A percentile compares a stretch with the other conserved stretches of the same genome.
Conservation (phyloP, 257 asterid species). For the Solanum lignicaule region DNA sequence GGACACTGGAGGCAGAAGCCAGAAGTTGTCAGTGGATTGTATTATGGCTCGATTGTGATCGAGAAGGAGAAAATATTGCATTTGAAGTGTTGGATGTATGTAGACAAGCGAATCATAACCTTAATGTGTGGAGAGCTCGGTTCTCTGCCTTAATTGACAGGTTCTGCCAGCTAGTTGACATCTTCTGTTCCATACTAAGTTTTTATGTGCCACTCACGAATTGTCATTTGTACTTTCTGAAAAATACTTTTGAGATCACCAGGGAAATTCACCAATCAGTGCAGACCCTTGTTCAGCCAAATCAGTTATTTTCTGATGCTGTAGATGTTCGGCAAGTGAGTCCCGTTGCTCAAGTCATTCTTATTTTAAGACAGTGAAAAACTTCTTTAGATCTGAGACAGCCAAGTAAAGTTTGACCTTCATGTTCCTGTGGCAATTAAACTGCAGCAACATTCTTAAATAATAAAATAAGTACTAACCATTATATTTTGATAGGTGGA, state of each 20-base stretch:
- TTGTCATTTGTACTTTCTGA: conserved; percentile 5
- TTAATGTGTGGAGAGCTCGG: conserved; percentile 87
- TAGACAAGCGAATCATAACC: conserved; percentile 61
- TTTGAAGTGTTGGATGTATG: conserved; percentile 90
- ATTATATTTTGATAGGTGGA: neutral
- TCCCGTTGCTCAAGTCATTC: neutral
- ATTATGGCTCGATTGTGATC: conserved; percentile 96
- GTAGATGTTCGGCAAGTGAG: conserved; percentile 97
- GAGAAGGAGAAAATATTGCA: conserved; percentile 98
- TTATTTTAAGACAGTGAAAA: neutral
- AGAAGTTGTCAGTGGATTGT: conserved; percentile 88
- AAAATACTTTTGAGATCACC: conserved; percentile 17
- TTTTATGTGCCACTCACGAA: neutral
- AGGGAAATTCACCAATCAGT: conserved; percentile 76
- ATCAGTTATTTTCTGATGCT: conserved; percentile 79
- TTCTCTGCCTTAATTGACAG: conserved; percentile 87
- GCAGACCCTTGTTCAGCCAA: conserved; percentile 73
- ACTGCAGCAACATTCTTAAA: neutral
- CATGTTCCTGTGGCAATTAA: neutral
- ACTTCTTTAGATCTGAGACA: neutral
- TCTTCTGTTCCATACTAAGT: neutral
- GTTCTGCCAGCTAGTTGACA: conserved; percentile 30
- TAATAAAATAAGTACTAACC: neutral
- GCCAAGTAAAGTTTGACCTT: neutral
- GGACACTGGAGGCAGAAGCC: conserved; percentile 92